Conservation (phyloP, 306 rosid species). For the Parietaria judaica region DNA sequence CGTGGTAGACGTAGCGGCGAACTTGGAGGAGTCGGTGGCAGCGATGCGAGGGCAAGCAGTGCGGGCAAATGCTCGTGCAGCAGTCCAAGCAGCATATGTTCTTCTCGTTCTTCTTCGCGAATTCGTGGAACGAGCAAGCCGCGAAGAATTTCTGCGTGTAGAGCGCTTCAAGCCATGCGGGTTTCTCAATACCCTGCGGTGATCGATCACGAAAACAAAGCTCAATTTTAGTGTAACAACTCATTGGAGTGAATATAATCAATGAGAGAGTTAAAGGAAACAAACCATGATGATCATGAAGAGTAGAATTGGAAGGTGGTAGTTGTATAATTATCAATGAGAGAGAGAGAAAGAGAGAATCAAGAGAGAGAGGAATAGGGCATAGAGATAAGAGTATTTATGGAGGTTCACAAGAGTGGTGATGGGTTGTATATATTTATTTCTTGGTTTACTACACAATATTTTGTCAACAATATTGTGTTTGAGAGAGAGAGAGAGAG, state of each 20-base stretch:
- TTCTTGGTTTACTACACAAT: slow-evolving; percentile 43
- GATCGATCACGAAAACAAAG: too few relatives aligned
- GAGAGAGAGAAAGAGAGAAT: slow-evolving; percentile 3
- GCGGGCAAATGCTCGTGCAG: slow-evolving; percentile 86
- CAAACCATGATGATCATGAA: slow-evolving; percentile 61
- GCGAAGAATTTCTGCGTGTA: slow-evolving; percentile 67
- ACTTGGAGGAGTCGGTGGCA: slow-evolving; percentile 90
- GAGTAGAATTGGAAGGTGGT: slow-evolving; percentile 3
- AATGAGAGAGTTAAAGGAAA: neutral
- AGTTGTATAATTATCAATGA: neutral
- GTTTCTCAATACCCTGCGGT: slow-evolving; percentile 66
- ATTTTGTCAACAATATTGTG: slow-evolving; percentile 11
- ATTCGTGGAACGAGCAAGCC: slow-evolving; percentile 71
- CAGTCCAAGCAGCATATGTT: slow-evolving; percentile 94
- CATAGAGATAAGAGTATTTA: slow-evolving; percentile 47
- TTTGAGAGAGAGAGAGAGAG: slow-evolving; percentile 18
- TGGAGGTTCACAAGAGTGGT: slow-evolving; percentile 55
- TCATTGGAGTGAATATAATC: neutral
- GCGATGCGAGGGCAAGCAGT: slow-evolving; percentile 84
- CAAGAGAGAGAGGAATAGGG: slow-evolving; percentile 24
- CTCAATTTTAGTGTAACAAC: neutral
- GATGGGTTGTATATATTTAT: slow-evolving; percentile 37
- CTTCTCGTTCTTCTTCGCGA: slow-evolving; percentile 82
- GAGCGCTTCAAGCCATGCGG: slow-evolving; percentile 99
- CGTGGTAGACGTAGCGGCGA: slow-evolving; percentile 95